Evolutionary conservation across 352 stramenopile species (phyloP), one percentile per base, ranked within the genome.

Genomic region (Aphanomyces cochlioides): DNA sequence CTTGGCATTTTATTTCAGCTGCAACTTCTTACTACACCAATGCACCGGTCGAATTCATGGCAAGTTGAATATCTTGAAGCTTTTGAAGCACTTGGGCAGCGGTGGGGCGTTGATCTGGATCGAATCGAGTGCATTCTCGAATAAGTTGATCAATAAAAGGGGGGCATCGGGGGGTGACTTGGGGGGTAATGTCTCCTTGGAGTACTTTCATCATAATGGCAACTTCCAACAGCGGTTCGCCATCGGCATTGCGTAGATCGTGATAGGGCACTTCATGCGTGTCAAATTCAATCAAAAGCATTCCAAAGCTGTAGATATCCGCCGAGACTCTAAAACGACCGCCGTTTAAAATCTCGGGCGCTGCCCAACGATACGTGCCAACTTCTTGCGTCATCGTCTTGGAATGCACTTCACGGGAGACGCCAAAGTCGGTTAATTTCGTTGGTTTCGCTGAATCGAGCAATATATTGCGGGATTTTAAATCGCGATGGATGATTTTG

Each of bases 391-490:
- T 66, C 41, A 67, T 67, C 10, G 59, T 74, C 17, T 34, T 63
- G 15, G 68, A 48, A 17, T 65, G 21, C 10, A 47, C 41, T 61
- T 69, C 63, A 8, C 63, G 41, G 37, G 63, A 69, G 2, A 73
- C 67, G 45, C 75, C 73, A 54, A 79, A 76, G 50, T 74, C 75
- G 36, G 59, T 58, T 3, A 79, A 63, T 58, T 79, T 79, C 47
- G 72, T 69, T 15, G 63, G 65, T 47, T 66, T 69, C 4, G 70
- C 58, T 34, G 77, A 66, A 28, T 70, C 73, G 34, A 79, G 34
- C 15, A 69, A 41, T 28, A 69, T 47, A 28, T 69, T 69, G 39
- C 63, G 63, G 0, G 10, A 40, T 40, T 69, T 69, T 15, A 69
- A 21, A 43, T 61, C 50, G 12, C 63, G 41, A 3, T 69, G 63